Conservation (phyloP, 2,329 filamentous ascomycete species). For the Botryotinia narcissicola region DNA sequence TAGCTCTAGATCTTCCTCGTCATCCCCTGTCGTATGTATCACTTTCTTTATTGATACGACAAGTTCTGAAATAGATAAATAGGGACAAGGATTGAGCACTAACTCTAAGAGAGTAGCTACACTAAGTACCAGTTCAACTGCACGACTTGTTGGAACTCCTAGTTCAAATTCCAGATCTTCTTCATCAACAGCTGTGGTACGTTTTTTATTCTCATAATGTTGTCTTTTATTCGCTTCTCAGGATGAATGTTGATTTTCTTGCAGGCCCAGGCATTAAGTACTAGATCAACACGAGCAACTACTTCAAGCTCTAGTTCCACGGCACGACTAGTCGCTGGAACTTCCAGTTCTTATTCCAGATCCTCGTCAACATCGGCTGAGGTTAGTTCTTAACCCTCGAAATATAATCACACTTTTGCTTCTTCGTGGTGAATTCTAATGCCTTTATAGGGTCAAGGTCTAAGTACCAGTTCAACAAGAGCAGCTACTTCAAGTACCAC, state of each 20-base stretch:
- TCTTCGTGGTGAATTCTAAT: neutral
- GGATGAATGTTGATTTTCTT: neutral
- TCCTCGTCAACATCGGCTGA: neutral
- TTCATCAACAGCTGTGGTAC: neutral
- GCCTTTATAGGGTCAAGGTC: neutral
- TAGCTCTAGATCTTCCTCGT: neutral
- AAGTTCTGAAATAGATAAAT: neutral
- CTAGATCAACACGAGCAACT: neutral
- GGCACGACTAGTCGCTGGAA: neutral
- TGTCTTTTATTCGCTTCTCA: neutral
- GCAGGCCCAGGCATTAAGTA: neutral
- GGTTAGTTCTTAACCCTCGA: rapidly evolving
- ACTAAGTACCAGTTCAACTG: neutral
- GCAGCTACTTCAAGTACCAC: neutral
- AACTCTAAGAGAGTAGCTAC: neutral
- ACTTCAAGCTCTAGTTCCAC: neutral
- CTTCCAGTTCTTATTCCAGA: neutral
- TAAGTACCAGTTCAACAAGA: neutral
- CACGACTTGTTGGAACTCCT: neutral
- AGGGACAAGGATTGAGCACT: neutral
- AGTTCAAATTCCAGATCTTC: neutral
- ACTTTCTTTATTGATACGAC: neutral
- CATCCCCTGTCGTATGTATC: neutral
- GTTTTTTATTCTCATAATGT: neutral
- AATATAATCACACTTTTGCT: neutral